Base-by-base conservation (phyloP, 371 early-diverging fungal genomes). In the Mucor irregularis region DNA sequence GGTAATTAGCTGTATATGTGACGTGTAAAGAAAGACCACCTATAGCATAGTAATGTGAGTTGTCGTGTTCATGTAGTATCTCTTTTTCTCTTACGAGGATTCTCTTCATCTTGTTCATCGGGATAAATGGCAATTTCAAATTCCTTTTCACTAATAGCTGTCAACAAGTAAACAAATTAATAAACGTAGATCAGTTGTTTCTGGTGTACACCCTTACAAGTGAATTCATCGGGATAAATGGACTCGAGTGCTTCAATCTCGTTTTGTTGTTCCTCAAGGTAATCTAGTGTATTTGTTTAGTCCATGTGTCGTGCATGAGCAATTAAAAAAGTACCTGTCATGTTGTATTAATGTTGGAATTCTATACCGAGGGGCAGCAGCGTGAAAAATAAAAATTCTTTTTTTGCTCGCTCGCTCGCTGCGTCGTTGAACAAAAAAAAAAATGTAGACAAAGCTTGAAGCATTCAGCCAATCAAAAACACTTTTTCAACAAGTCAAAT, bases 161-260 rank as follows among this genome's bases (percentile, higher is more conserved):
- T 34, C 21, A 50, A 33, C 5, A 3, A 26, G 10, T n/a, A n/a
- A 38, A 45, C 24, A 17, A 29, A 30, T 19, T 21, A 50, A n/a
- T 44, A 33, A 24, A 25, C 24, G 16, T 45, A 16, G n/a, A 13
- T 26, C 24, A 28, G 17, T 14, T 14, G 16, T 45, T 26, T 29
- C 9, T 4, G 21, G 5, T 31, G 14, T 45, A 8, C 30, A 30
- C 10, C 10, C 43, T 65, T 81, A 86, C 88, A 82, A 64, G 79
- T 74, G 57, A 94, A 90, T 75, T 95, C 96, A 44, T 91, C 92
- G 45, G 88, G 89, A 78, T 93, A 97, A 73, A 97, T 97, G 49
- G 94, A 93, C 54, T 87, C 82, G 43, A 97, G 86, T 14, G 91
- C 94, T 66, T 96, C 96, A 43, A 96, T 68, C 68, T 97, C 97